A percentile compares a stretch with the other conserved stretches of the same genome.
phyloP scores from a whole-genome alignment of 2,329 filamentous ascomycete species.

The Fusarium euwallaceae region DNA sequence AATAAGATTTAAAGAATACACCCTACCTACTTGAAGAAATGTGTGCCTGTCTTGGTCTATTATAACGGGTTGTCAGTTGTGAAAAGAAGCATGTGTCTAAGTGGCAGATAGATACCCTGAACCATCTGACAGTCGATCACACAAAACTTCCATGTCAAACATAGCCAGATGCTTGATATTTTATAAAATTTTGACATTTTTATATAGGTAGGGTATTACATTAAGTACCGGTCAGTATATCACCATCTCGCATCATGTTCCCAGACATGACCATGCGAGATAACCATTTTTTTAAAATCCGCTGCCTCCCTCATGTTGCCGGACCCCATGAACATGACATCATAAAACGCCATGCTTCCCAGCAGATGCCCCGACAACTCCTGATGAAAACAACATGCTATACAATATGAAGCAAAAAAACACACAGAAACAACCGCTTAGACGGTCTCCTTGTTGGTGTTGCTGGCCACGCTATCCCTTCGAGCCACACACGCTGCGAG shows the following conservation, averaged over 20 bases:
- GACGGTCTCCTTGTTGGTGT: constrained; percentile 39
- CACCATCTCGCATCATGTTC: constrained; percentile 15
- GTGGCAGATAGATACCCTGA: too few relatives aligned
- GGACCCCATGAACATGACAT: constrained; percentile 13
- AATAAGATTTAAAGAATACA: neutral
- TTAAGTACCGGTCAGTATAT: constrained; percentile 15
- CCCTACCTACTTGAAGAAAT: neutral
- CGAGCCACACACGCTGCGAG: constrained; percentile 39
- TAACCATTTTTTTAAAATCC: constrained; percentile 14
- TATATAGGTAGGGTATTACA: constrained; percentile 30
- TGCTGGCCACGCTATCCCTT: constrained; percentile 33
- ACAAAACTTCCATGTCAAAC: neutral
- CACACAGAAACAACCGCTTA: constrained; percentile 10
- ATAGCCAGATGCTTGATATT: neutral
- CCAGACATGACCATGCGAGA: constrained; percentile 18
- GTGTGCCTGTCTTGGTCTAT: neutral
- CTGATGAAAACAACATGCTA: neutral
- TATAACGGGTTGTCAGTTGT: neutral
- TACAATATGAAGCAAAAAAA: constrained; percentile 2
- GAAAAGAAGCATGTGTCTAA: neutral
- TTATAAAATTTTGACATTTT: neutral
- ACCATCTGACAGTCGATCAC: neutral
- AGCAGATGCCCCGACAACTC: constrained; percentile 10
- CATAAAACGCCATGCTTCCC: constrained; percentile 30
- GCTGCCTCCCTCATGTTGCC: constrained; percentile 14